Conservation (phyloP, 1,284 basidiomycete species). For the Rhizopogon parksii region DNA sequence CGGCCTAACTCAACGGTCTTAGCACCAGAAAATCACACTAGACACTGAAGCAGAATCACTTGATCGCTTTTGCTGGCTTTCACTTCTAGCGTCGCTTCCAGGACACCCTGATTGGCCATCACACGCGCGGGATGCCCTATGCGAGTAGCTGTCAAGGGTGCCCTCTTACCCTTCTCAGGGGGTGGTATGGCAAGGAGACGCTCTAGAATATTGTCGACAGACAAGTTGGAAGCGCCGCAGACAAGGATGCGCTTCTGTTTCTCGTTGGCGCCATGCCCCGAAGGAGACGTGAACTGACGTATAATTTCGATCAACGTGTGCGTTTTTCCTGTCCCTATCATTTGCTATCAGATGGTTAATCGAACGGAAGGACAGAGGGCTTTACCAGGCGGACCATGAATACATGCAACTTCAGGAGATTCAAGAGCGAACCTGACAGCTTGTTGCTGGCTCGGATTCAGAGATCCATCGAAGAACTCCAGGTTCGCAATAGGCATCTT, state of each 20-base stretch:
- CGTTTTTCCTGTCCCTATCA: constrained; percentile 83
- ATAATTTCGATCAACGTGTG: constrained; percentile 89
- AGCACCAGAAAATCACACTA: background rate
- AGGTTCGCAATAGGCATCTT: constrained; percentile 35
- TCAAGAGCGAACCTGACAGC: constrained; percentile 73
- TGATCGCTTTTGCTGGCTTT: constrained; percentile 77
- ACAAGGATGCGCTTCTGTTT: constrained; percentile 65
- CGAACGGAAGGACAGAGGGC: background rate
- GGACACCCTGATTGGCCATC: constrained; percentile 61
- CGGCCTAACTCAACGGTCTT: constrained; percentile 39
- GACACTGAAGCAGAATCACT: constrained; percentile 27
- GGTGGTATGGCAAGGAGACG: constrained; percentile 61
- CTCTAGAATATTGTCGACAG: constrained; percentile 87
- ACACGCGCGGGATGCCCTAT: constrained; percentile 93
- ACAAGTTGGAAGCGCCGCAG: constrained; percentile 87
- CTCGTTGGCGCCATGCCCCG: constrained; percentile 7
- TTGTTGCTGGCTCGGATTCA: constrained; percentile 81
- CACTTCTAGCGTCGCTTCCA: constrained; percentile 82
- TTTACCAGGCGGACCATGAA: constrained; percentile 93
- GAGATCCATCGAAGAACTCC: constrained; percentile 66
- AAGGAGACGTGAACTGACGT: constrained; percentile 65
- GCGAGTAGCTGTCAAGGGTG: constrained; percentile 63
- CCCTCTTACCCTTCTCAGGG: constrained; percentile 27
- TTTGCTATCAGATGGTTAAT: background rate
- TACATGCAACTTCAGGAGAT: constrained; percentile 77